Conservation (phyloP, 805 yeast genomes). For the Ogataea sp. region DNA sequence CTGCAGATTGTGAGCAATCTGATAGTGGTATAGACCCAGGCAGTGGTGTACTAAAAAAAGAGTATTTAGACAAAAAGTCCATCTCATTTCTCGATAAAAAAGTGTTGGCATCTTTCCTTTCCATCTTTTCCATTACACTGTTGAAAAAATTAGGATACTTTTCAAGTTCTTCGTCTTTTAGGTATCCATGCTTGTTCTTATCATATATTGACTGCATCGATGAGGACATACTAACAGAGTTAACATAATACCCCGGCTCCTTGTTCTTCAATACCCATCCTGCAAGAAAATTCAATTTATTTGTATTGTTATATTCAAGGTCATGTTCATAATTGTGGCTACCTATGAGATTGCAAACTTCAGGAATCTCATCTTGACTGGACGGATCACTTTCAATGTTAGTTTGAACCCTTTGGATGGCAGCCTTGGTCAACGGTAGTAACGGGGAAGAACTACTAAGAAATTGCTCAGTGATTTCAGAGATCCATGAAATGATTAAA, state of each 20-base stretch:
- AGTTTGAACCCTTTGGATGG: neutral
- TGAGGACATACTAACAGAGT: conserved; percentile 19
- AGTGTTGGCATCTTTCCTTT: conserved; percentile 6
- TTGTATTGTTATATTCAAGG: conserved; percentile 4
- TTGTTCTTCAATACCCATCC: conserved; percentile 26
- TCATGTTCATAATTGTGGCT: conserved; percentile 12
- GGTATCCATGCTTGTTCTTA: conserved; percentile 13
- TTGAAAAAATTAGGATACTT: conserved; percentile 16
- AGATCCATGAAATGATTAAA: conserved; percentile 22
- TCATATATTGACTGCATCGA: conserved; percentile 16
- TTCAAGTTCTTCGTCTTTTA: conserved; percentile 8
- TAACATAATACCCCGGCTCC: conserved; percentile 17
- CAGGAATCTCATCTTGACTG: conserved; percentile 8
- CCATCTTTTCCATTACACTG: conserved; percentile 8
- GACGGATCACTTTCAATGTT: conserved; percentile 10
- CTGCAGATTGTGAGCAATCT: conserved; percentile 18
- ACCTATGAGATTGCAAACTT: conserved; percentile 19
- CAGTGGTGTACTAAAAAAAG: conserved; percentile 23
- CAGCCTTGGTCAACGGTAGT: conserved; percentile 1
- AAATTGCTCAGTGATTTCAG: conserved; percentile 20
- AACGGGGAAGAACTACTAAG: conserved; percentile 7
- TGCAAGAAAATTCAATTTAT: conserved; percentile 18
- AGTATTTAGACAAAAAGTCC: conserved; percentile 18
- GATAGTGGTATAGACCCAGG: conserved; percentile 18
- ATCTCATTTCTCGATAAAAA: conserved; percentile 16